Conservation (phyloP, 306 rosid species). For the Trifolium repens region DNA sequence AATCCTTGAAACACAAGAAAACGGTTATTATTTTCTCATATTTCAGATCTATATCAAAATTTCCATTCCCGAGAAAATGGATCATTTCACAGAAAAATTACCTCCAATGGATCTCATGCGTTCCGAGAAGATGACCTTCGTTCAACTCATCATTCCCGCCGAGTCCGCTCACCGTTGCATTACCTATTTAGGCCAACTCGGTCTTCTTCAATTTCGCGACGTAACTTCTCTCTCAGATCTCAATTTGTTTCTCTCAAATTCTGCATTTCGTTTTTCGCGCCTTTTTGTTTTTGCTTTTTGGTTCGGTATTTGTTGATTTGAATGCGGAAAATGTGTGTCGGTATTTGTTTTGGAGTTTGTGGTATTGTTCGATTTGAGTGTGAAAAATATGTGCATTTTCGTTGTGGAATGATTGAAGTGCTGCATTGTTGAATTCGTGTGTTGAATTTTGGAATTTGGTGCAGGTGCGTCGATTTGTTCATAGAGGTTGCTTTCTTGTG, state of each 20-base stretch:
- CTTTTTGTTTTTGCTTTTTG: slow-evolving; percentile 30
- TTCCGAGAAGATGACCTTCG: slow-evolving; percentile 97
- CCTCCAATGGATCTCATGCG: slow-evolving; percentile 98
- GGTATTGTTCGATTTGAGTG: neutral
- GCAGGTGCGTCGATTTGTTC: slow-evolving; percentile 29
- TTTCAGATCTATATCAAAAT: slow-evolving; percentile 58
- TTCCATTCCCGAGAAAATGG: slow-evolving; percentile 69
- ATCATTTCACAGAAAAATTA: slow-evolving; percentile 63
- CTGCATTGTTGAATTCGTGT: slow-evolving; percentile 24
- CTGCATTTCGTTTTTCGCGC: neutral
- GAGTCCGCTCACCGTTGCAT: slow-evolving; percentile 95
- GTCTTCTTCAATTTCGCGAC: slow-evolving; percentile 92
- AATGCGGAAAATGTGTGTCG: neutral
- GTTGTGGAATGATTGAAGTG: slow-evolving; percentile 28
- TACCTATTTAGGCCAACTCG: slow-evolving; percentile 92
- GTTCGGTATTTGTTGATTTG: neutral
- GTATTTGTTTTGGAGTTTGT: neutral
- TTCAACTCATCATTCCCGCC: slow-evolving; percentile 93
- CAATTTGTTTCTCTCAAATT: neutral
- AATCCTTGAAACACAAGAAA: slow-evolving; percentile 35
- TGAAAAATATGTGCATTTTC: neutral
- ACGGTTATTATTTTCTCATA: slow-evolving; percentile 13
- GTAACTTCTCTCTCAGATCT: slow-evolving; percentile 64
- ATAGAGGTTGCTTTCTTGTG: neutral
- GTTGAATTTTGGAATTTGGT: slow-evolving; percentile 27